These are phyloP conservation scores for Paspalum notatum DNA, from an alignment of 176 grass and related monocot genomes.

Conservation along the genomic window DNA sequence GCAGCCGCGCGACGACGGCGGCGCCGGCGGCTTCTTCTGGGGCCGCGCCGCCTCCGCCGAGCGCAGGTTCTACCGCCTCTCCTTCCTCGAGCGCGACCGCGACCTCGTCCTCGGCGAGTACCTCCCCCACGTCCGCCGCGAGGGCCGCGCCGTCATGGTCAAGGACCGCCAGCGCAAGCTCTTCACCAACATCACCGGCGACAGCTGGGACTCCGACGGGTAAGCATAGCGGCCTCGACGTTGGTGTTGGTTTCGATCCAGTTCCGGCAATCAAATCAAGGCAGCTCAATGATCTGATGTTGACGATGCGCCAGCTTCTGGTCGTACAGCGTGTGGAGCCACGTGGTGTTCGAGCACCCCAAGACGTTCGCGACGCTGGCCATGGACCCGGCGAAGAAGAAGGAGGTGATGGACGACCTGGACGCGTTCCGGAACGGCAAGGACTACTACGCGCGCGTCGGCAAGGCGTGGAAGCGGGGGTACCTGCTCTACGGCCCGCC, in stretches of 20 bases:
- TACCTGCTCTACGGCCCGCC: constrained; percentile 36
- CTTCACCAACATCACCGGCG: constrained; percentile 41
- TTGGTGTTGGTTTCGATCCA: too few relatives aligned
- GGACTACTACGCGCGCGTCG: constrained; percentile 34
- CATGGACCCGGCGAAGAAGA: constrained; percentile 37
- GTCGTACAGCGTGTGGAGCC: constrained; percentile 20
- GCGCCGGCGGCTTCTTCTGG: neutral
- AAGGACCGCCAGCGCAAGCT: constrained; percentile 42
- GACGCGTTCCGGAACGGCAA: constrained; percentile 10
- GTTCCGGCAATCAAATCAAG: too few relatives aligned
- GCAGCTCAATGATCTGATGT: neutral
- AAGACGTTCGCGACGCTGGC: constrained; percentile 43
- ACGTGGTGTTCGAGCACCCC: constrained; percentile 46
- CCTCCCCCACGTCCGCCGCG: constrained; percentile 32
- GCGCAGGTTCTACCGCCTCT: constrained; percentile 6
- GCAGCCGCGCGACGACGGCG: neutral
- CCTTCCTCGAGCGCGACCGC: constrained; percentile 24
- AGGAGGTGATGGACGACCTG: constrained; percentile 34
- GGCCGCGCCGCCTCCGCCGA: neutral
- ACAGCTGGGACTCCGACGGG: neutral
- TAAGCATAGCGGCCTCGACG: neutral
- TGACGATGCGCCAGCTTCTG: neutral
- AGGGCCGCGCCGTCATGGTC: constrained; percentile 27
- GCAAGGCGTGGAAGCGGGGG: constrained; percentile 29
- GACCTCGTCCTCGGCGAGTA: constrained; percentile 32